Conservation (phyloP, 2,329 filamentous ascomycete genomes). For the Colletotrichum sp. region DNA sequence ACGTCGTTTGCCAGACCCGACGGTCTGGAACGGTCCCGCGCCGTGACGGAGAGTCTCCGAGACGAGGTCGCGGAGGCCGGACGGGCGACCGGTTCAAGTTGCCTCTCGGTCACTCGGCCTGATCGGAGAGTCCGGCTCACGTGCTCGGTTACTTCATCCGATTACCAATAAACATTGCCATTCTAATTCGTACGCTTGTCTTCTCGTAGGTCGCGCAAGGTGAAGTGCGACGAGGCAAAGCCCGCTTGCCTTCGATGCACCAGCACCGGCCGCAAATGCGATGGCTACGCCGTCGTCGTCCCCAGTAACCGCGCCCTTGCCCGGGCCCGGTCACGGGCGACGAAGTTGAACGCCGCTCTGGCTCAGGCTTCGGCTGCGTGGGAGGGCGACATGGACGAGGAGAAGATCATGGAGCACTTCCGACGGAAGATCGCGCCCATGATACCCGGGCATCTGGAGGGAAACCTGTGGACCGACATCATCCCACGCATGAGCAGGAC, state of each 20-base stretch:
- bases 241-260: slow-evolving; percentile 58
- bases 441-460: slow-evolving; percentile 44
- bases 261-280: slow-evolving; percentile 60
- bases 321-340: slow-evolving; percentile 7
- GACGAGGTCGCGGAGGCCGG: not conserved
- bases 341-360: slow-evolving; percentile 16
- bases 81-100: not conserved
- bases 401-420: slow-evolving; percentile 36
- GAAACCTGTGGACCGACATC: slow-evolving; percentile 47
- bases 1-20: not conserved
- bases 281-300: slow-evolving; percentile 49
- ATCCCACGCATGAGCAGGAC: slow-evolving; percentile 49
- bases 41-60: not conserved
- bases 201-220: slow-evolving; percentile 50
- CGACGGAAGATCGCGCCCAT: slow-evolving; percentile 39
- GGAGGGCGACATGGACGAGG: slow-evolving; percentile 20
- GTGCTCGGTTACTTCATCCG: not conserved
- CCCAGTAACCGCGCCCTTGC: slow-evolving; percentile 16
- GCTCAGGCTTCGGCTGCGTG: slow-evolving; percentile 5
- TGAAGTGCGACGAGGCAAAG: slow-evolving; percentile 63
- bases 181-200: not conserved
- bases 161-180: not conserved
- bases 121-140: not conserved
- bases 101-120: not conserved
- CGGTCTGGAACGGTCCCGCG: not conserved